Base-by-base conservation (phyloP, 352 stramenopile genomes). In the Phytopythium aichiense region DNA sequence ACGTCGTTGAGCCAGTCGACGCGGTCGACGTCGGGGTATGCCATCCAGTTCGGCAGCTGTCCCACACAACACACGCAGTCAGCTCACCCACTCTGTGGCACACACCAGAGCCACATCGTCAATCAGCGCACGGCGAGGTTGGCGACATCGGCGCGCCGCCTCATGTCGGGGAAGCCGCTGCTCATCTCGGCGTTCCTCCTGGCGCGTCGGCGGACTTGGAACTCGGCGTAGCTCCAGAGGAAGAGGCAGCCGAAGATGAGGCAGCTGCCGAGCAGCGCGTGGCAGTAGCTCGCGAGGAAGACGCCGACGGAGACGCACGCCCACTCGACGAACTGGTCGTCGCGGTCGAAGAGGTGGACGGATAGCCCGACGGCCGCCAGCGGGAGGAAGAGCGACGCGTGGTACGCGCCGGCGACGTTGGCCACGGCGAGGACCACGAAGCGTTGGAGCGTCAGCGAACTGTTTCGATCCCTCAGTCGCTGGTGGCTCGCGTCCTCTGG, bases 1-100 rank as follows among this genome's bases (percentile, higher is more conserved):
- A 88, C 81, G 61, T 84, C 86, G 65, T 92, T 92, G 58, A 92
- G 74, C 84, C 84, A 92, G 31, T 89, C 76, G 48, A 88, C 79
- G 56, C 81, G 79, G 63, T 92, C 84, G 22, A 89, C 71, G 45
- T 92, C 84, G 4, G 79, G 76, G 50, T 81, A 71, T 15, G 72
- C 67, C 49, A 83, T 72, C 79, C 78, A 88, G 31, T 79, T 83
- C 2, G 76, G 74, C 45, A 86, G 65, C 76, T 85, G 40, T 31
- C 2, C 9, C 2, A 9, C 4, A 20, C 52, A 45, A 33, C 16
- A 46, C n/a, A 20, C 18, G 7, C 9, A 40, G 55, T 48, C 11
- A 42, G 49, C 30, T 33, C 4, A 11, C 28, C 4, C 25, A n/a
- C n/a, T 23, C n/a, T 18, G 23, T 18, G 45, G 15, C 40, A 54